phyloP scores from a whole-genome alignment of 139 green algal genomes.

The Coccomyxa sp. region DNA sequence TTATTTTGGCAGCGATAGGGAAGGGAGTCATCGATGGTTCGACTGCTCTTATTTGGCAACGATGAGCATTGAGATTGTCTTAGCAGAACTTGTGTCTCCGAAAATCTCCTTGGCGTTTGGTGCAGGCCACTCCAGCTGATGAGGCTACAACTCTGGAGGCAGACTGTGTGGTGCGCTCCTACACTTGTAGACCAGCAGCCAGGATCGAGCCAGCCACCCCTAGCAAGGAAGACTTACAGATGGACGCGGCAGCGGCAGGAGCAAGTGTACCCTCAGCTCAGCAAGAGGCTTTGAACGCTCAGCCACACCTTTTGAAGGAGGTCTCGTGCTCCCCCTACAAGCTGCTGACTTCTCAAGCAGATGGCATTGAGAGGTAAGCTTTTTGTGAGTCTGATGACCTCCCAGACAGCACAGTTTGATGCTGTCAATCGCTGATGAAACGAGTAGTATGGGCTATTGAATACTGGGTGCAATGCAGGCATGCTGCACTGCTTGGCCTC shows the following conservation, averaged over 20 bases:
- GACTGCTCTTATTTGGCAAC: no score
- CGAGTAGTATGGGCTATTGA: slow-evolving; percentile 1
- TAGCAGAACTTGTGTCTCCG: no score
- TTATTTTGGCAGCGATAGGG: no score
- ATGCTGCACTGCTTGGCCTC: slow-evolving; percentile 35
- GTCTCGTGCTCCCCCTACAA: neutral
- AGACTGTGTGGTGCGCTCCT: slow-evolving; percentile 26
- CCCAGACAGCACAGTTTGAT: neutral
- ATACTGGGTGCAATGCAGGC: neutral
- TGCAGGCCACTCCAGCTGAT: slow-evolving; percentile 7
- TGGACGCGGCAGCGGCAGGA: neutral
- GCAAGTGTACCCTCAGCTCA: no score
- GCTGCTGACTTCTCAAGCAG: neutral
- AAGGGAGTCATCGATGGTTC: no score
- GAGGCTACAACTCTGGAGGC: slow-evolving; percentile 16
- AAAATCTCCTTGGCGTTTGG: no score
- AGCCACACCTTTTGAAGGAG: neutral
- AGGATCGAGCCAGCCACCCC: no score
- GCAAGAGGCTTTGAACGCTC: neutral
- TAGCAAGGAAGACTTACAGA: no score
- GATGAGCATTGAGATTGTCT: no score
- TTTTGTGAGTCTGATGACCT: neutral
- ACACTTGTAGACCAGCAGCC: neutral
- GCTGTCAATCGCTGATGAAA: slow-evolving; percentile 1
- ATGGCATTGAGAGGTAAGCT: neutral